Evolutionary conservation across 495 filamentous ascomycete species (phyloP), one percentile per base, ranked within the genome.

Genomic region (Thermothielavioides terrestris): DNA sequence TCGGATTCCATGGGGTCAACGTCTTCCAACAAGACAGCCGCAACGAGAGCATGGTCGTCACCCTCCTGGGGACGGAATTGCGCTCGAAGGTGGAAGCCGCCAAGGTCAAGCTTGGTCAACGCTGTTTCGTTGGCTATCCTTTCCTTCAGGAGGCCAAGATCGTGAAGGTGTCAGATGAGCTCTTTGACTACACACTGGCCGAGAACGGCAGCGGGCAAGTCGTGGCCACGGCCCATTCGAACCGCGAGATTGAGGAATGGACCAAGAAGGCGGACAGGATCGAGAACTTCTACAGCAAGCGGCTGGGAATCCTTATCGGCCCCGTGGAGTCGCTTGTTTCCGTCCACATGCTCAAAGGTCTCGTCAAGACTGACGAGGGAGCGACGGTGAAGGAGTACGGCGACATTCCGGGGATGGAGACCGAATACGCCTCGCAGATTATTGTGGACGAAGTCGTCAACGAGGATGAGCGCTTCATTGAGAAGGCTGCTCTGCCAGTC

Each of bases 11-110:
- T 63, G 88, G 88, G 10, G 88, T 99, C 38, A 88, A 79, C 54
- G 86, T 99, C n/a, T 99, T 99, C 70, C 88, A 94, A 63, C 89
- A 94, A 53, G 91, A 96, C 37, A 95, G 88, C 60, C 83, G 90
- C 44, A 96, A 97, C 57, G 88, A 96, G 72, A 97, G 89, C 61
- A 94, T 96, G 86, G 78, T 96, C 12, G 75, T 97, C 50, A 94
- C 85, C 11, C 68, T 97, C 25, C 66, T 83, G 31, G 84, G 91
- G 47, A 77, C 84, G 17, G 88, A 88, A 44, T 70, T 69, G 51
- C 78, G 82, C 18, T 82, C 84, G 34, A 86, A 76, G 54, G 73
- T 83, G 30, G 82, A 85, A 54, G 62, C 76, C 38, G 89, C 90
- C 4, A 88, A 88, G 60, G 63, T 69, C 53, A 89, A 87, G 55